Conservation (phyloP, 2,329 filamentous ascomycete species). For the Colletotrichum shisoi region DNA sequence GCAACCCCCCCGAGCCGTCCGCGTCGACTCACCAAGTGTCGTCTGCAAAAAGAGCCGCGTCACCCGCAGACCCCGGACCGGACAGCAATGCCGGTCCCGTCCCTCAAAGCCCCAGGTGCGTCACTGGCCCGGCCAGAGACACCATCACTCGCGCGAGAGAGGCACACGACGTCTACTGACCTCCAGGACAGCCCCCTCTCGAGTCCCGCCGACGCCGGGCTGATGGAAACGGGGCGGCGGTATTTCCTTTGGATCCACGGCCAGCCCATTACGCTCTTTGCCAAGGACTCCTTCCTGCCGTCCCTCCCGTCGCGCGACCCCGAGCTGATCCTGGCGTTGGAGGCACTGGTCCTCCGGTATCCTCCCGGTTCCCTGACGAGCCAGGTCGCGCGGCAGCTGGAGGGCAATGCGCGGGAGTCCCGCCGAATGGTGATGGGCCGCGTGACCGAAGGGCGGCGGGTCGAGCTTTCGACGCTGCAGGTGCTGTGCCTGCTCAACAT, state of each 20-base stretch:
- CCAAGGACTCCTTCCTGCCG: constrained; percentile 50
- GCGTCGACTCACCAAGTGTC: background rate
- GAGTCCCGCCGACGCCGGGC: background rate
- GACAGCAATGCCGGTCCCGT: background rate
- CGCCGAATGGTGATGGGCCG: constrained; percentile 47
- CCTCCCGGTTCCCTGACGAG: constrained; percentile 25
- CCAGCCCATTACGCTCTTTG: constrained; percentile 59
- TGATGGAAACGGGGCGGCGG: constrained; percentile 10
- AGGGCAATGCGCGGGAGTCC: constrained; percentile 1
- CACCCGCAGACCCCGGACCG: background rate
- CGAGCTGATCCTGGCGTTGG: constrained; percentile 47
- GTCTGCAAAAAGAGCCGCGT: background rate
- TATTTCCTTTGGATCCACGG: constrained; percentile 60
- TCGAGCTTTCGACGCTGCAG: constrained; percentile 52
- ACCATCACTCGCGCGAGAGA: background rate
- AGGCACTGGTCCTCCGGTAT: constrained; percentile 56
- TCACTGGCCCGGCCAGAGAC: no score
- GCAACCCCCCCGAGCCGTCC: background rate
- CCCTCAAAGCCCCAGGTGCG: background rate
- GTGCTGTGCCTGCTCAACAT: constrained; percentile 51
- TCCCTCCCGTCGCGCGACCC: constrained; percentile 50
- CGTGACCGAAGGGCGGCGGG: constrained; percentile 46
- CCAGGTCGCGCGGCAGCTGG: background rate
- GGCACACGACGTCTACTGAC: background rate
- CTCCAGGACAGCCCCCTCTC: background rate